Base-by-base conservation (phyloP, 2,329 filamentous ascomycete genomes). In the Arthrinium puccinioides region DNA sequence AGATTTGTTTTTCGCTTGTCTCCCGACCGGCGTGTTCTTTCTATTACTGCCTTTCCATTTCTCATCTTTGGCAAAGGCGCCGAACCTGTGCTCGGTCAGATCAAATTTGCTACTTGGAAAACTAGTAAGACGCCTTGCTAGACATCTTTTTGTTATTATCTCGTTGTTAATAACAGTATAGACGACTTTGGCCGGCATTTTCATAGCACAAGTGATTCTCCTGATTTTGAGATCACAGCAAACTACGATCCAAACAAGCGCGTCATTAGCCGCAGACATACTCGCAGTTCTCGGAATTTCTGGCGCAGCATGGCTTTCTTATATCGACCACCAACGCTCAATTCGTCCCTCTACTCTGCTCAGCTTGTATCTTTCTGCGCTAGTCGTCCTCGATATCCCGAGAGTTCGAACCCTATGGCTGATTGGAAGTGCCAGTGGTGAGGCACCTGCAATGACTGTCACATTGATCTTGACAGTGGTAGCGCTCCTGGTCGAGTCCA, bases 361-460 rank as follows among this genome's bases (percentile, higher is more conserved):
- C 37, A 36, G 16, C 10, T 8, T 19, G 16, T 42, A 52, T 46
- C 31, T 52, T 5, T 45, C 50, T 21, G 9, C 34, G 14, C 26
- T 37, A 6, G 21, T 33, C 6, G 13, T 38, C 9, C 21, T 43
- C 15, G 32, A 38, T 20, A 18, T 29, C n/a, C 38, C 28, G 13
- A 38, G 38, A 21, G 30, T 33, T 9, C 29, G 41, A 19, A 43
- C 37, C 9, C 33, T 42, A 21, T 36, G 38, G 28, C 38, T 40
- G 16, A 36, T 38, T 19, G 42, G 32, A 9, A 37, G 24, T 18
- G 15, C 35, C 28, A 18, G 15, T 30, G 18, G 43, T 8, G 35
- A 49, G 13, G 49, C 48, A 11, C 41, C 38, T 9, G 37, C 52
- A 6, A 50, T 54, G 23, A 55, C 47, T 2, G 45, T 41, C 19